phyloP scores from a whole-genome alignment of 108 stramenopile genomes.

The Nannochloropsis oceanica region DNA sequence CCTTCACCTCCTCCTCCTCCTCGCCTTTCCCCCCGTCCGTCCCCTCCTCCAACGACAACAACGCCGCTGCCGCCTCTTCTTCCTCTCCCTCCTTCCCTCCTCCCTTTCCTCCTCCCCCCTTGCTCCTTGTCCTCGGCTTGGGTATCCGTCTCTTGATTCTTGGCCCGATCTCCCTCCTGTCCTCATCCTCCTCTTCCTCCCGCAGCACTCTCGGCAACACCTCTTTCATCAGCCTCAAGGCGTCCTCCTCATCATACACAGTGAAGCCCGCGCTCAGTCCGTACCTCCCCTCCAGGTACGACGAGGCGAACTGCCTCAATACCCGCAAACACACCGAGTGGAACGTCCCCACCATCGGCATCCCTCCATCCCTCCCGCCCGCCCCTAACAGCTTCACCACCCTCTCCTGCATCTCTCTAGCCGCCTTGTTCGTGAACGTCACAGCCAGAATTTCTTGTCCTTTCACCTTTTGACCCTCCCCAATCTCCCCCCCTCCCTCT shows the following conservation, averaged over 20 bases:
- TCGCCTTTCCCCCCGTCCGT: background rate
- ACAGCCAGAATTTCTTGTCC: background rate
- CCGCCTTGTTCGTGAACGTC: slow-evolving; percentile 72
- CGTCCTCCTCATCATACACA: background rate
- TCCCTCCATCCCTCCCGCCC: background rate
- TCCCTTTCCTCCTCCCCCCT: background rate
- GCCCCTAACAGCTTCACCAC: slow-evolving; percentile 36
- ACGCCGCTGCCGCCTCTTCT: background rate
- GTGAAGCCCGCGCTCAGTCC: background rate
- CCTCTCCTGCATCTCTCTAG: slow-evolving; percentile 63
- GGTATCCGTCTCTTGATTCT: background rate
- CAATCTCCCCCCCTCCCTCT: no score
- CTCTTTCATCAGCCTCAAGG: background rate
- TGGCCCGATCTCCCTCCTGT: background rate
- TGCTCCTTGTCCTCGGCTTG: background rate
- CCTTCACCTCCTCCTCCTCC: slow-evolving; percentile 3
- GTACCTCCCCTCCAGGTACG: background rate
- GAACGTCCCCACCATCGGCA: slow-evolving; percentile 22
- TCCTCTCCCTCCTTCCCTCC: background rate
- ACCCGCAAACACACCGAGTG: slow-evolving; percentile 21
- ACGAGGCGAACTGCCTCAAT: background rate
- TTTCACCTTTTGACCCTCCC: background rate
- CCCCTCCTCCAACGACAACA: background rate
- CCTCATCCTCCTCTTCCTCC: background rate
- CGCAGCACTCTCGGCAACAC: background rate